phyloP scores from a whole-genome alignment of 176 grass and related monocot species.

The Cenchrus purpureus region DNA sequence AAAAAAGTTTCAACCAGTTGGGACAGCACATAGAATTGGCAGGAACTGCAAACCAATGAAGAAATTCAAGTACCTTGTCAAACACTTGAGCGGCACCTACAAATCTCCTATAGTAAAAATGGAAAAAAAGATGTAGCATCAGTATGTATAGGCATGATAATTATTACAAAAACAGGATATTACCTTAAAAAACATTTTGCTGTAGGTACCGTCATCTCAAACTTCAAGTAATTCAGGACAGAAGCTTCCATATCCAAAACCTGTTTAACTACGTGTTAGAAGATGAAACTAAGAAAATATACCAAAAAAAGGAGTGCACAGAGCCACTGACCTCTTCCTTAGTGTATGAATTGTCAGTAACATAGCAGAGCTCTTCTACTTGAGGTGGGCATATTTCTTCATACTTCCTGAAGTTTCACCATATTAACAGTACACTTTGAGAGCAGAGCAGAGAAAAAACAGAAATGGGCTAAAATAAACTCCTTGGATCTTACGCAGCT shows the following conservation, averaged over 20 bases:
- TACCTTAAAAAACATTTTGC: conserved; percentile 90
- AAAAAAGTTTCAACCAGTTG: conserved; percentile 24
- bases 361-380: conserved; percentile 91
- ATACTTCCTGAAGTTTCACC: conserved; percentile 70
- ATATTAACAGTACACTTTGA: conserved; percentile 30
- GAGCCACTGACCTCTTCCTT: conserved; percentile 68
- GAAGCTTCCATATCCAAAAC: conserved; percentile 91
- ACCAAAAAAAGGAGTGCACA: neutral
- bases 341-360: conserved; percentile 85
- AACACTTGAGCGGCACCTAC: conserved; percentile 66
- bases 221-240: conserved; percentile 76
- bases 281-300: conserved; percentile 10
- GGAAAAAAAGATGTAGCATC: neutral
- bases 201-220: conserved; percentile 86
- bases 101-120: conserved; percentile 62
- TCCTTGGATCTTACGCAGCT: conserved; percentile 72
- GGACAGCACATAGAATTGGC: conserved; percentile 6
- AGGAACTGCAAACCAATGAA: conserved; percentile 21
- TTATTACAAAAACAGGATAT: conserved; percentile 18
- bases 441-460: neutral
- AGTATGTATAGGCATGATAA: conserved; percentile 13
- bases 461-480: neutral
- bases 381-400: conserved; percentile 95
- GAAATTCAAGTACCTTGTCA: conserved; percentile 67
- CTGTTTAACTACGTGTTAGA: conserved; percentile 35